Base-by-base conservation (phyloP, 352 stramenopile species). In the Phytopythium sindhum region DNA sequence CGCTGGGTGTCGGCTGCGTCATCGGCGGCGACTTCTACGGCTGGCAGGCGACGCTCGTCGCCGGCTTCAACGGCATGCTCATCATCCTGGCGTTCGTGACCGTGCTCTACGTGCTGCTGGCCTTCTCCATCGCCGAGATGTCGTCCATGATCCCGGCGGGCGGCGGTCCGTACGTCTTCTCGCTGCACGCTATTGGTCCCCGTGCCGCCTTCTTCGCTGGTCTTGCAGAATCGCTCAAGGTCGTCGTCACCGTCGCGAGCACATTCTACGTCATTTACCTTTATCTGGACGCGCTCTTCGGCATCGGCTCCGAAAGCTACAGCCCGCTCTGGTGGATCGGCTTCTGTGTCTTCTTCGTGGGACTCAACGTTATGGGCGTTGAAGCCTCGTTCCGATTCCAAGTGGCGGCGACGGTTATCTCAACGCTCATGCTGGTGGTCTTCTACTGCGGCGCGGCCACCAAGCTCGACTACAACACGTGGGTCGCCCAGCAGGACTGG, bases 111-210 rank as follows among this genome's bases (percentile, higher is more conserved):
- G 70, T 84, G 48, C 72, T 72, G 50, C 76, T 88, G 4, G 79
- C 77, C 17, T 88, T 88, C 63, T 88, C 79, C 23, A 84, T 88
- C 56, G 77, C 79, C n/a, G 79, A 88, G 45, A 66, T 88, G 42
- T 88, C 77, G 39, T 75, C 79, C 14, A 86, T 69, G 48, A 71
- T 86, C 29, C 77, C 79, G 7, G 66, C 73, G 0, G 79, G 79
- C 31, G 79, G 79, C 59, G 79, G 79, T 1, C 79, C 79, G n/a
- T 88, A 86, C 73, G 67, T 85, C 24, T 86, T 88, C 68, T 74
- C 77, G 48, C 69, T 85, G 14, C 75, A 85, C 55, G 72, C 72
- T 9, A 80, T 88, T 14, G 79, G 79, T 12, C 71, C 65, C 24
- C 67, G 66, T n/a, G 66, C 68, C 1, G 74, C 74, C 51, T 81